Conservation (phyloP, 257 asterid genomes). For the Scutellaria galericulata region DNA sequence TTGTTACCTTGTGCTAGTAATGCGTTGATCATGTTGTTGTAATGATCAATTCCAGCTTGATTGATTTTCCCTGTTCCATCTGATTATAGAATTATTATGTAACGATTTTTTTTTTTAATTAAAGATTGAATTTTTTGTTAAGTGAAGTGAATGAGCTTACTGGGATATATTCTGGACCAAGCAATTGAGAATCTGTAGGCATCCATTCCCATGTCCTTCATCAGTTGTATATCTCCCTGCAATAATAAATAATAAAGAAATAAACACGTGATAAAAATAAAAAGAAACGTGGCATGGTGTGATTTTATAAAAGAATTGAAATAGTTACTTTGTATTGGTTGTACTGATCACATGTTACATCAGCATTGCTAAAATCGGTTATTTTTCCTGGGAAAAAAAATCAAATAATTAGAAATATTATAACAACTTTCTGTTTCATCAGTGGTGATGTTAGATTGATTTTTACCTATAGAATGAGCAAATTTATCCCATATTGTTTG, state of each 20-base stretch:
- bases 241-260: not conserved
- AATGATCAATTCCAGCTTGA: slow-evolving; percentile 86
- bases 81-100: slow-evolving; percentile 27
- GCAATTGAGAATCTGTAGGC: slow-evolving; percentile 91
- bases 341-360: slow-evolving; percentile 83
- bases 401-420: not conserved
- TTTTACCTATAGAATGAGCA: slow-evolving; percentile 74
- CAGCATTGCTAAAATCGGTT: slow-evolving; percentile 78
- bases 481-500: slow-evolving; percentile 78
- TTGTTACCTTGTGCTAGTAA: slow-evolving; percentile 66
- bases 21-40: slow-evolving; percentile 75
- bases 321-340: slow-evolving; percentile 61
- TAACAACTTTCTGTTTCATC: not conserved
- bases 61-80: slow-evolving; percentile 83
- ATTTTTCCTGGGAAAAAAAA: slow-evolving; percentile 59
- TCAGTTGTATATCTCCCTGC: slow-evolving; percentile 76
- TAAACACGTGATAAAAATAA: not conserved
- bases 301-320: not conserved
- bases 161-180: slow-evolving; percentile 88
- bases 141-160: slow-evolving; percentile 44
- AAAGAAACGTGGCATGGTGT: not conserved
- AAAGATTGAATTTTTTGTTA: not conserved
- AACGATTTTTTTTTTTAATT: not conserved
- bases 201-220: slow-evolving; percentile 96
- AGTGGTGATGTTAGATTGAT: not conserved